Base-by-base conservation (phyloP, 768 basidiomycete genomes). In the Mycena alexandri region DNA sequence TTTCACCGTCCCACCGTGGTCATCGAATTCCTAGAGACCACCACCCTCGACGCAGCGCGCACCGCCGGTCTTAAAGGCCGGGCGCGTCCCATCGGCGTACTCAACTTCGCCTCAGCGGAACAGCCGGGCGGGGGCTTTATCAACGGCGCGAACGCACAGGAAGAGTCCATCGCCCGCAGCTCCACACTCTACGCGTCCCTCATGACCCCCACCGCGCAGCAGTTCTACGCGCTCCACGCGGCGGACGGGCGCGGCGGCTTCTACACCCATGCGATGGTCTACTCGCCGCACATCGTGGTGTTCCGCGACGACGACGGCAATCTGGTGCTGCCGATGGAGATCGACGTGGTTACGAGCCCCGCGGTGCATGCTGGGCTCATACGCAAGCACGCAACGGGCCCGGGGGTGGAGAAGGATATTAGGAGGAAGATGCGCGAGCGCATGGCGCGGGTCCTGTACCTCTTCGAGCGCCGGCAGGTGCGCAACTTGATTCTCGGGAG, bases 31-130 rank as follows among this genome's bases (percentile, higher is more conserved):
- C 77, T 87, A 11, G 87, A 92, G 73, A 84, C 88, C 9, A 89
- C 90, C 13, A 91, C 91, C 0, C 82, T 92, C 24, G 85, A 86
- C 29, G 90, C 87, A 19, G 86, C 88, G 16, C 84, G 85, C n/a
- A 72, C 22, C 48, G 70, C 50, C 54, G 71, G 59, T 51, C 71
- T 47, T 52, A n/a, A n/a, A n/a, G n/a, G 72, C 24, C 58, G 71
- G 25, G 48, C 71, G 38, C 61, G 62, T 53, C 79, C 82, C 61
- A 80, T 92, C 13, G 91, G 91, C 21, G 78, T 93, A 17, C 85
- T 94, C 33, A 93, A 90, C 74, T 93, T 93, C 72, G 92, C 92
- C 2, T 91, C 90, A 0, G 92, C 93, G 5, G 90, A 85, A 56
- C 87, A 87, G 42, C 89, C 91, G 1, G 65, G 65, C 29, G 65